These are phyloP conservation scores for Phaseolus lunatus DNA, from an alignment of 306 rosid genomes.

Conservation along the genomic window DNA sequence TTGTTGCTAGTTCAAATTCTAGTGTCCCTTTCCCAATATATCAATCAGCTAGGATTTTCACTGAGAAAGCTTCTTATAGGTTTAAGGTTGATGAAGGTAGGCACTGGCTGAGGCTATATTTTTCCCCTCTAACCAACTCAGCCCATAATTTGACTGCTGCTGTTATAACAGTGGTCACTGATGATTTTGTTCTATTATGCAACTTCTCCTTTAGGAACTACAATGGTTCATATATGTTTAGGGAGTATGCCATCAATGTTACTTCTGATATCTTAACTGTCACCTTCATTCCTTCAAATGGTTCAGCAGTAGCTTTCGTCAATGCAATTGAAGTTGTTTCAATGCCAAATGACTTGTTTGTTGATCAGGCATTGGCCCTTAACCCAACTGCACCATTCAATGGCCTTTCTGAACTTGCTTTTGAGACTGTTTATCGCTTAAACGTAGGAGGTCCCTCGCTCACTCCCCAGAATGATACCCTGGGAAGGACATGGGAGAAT, in stretches of 20 bases:
- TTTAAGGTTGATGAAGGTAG: constrained; percentile 70
- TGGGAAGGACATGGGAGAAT: constrained; percentile 92
- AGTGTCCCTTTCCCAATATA: constrained; percentile 69
- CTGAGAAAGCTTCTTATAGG: constrained; percentile 63
- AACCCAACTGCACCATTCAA: constrained; percentile 66
- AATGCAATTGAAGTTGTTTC: constrained; percentile 97
- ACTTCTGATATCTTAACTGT: constrained; percentile 69
- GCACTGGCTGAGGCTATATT: constrained; percentile 91
- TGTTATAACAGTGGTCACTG: constrained; percentile 71
- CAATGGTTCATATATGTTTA: constrained; percentile 75
- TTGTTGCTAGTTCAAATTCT: constrained; percentile 63
- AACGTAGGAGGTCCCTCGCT: constrained; percentile 90
- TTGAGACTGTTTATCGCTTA: constrained; percentile 84
- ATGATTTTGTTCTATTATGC: constrained; percentile 79
- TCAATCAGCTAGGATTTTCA: constrained; percentile 80
- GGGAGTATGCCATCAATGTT: constrained; percentile 83
- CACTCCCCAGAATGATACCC: constrained; percentile 80
- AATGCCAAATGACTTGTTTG: constrained; percentile 71
- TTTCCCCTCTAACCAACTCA: constrained; percentile 63
- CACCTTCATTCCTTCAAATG: constrained; percentile 74
- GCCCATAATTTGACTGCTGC: constrained; percentile 68
- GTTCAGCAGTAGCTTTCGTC: constrained; percentile 77
- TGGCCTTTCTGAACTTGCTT: constrained; percentile 71
- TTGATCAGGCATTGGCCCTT: constrained; percentile 77
- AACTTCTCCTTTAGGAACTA: constrained; percentile 73